Base-by-base conservation (phyloP, 1,284 basidiomycete genomes). In the Pseudozyma hubeiensis region DNA sequence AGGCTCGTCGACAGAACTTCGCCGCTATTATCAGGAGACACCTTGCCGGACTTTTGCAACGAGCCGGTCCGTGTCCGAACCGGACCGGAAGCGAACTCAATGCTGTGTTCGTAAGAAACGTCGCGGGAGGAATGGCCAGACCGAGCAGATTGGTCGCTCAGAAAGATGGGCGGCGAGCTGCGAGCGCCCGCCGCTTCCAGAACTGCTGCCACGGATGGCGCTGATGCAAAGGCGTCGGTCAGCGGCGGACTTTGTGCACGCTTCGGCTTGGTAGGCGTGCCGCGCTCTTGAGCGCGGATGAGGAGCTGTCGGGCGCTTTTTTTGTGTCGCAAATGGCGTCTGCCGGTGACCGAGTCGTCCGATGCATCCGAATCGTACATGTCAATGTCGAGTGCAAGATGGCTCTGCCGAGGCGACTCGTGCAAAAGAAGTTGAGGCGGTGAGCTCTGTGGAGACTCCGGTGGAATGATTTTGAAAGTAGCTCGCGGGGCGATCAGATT, bases 251-350 rank as follows among this genome's bases (percentile, higher is more conserved):
- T 79, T 41, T 67, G 65, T n/a, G 65, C 59, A 9, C 79, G 59
- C 9, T 74, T 67, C 14, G 75, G 65, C 33, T 79, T 80, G 24
- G 78, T 81, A 0, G 79, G 79, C 14, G 79, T 81, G 3, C 70
- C 71, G 13, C 76, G 61, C 52, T 80, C 74, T 48, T 81, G 79
- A 16, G 79, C 79, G 47, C 69, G 53, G 37, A 81, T 72, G 30
- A 74, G 63, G 30, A 80, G 61, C 60, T 80, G 78, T 3, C 78
- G 60, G 9, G 78, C 72, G 45, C 77, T 79, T 52, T 70, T 70
- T 58, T 67, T 70, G 50, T 75, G 72, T 33, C 30, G 48, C 16
- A 75, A 52, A 17, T 31, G 50, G 50, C 54, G 66, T 31, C 58
- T 51, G 3, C 46, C 60, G 2, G 17, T 40, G 11, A 34, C 41